These are phyloP conservation scores for Escovopsis sp. DNA, from an alignment of 2,329 filamentous ascomycete species.

Conservation along the genomic window DNA sequence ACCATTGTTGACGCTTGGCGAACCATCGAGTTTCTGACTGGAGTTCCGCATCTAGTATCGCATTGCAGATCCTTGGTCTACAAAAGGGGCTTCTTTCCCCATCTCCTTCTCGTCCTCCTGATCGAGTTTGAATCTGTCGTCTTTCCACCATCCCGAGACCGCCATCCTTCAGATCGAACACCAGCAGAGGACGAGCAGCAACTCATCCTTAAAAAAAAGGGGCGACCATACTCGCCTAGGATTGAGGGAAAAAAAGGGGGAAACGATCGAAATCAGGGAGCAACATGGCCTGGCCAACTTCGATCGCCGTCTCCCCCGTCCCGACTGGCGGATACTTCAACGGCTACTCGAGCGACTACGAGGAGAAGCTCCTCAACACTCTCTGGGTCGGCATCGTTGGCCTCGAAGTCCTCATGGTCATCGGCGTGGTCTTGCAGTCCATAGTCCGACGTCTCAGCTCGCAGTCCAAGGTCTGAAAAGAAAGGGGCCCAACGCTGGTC, in stretches of 20 bases:
- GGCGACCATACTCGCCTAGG: too few relatives aligned
- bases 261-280: not conserved
- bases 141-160: too few relatives aligned
- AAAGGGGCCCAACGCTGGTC: too few relatives aligned
- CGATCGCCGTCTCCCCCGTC: conserved; percentile 1
- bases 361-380: conserved; percentile 28
- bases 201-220: too few relatives aligned
- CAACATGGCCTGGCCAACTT: conserved; percentile 4
- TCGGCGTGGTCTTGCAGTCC: conserved; percentile 21
- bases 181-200: too few relatives aligned
- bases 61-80: too few relatives aligned
- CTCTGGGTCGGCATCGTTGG: conserved; percentile 33
- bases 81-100: too few relatives aligned
- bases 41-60: too few relatives aligned
- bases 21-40: too few relatives aligned
- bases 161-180: too few relatives aligned
- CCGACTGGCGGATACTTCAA: conserved; percentile 12
- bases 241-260: not conserved
- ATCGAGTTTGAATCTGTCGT: too few relatives aligned
- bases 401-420: conserved; percentile 29
- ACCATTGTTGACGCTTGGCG: not conserved
- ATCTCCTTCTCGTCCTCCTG: too few relatives aligned
- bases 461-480: conserved; percentile 3
- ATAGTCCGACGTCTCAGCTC: conserved; percentile 13
- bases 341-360: conserved; percentile 17